Conservation (phyloP, 177 flowering plant species). For the Vitis hybrid region DNA sequence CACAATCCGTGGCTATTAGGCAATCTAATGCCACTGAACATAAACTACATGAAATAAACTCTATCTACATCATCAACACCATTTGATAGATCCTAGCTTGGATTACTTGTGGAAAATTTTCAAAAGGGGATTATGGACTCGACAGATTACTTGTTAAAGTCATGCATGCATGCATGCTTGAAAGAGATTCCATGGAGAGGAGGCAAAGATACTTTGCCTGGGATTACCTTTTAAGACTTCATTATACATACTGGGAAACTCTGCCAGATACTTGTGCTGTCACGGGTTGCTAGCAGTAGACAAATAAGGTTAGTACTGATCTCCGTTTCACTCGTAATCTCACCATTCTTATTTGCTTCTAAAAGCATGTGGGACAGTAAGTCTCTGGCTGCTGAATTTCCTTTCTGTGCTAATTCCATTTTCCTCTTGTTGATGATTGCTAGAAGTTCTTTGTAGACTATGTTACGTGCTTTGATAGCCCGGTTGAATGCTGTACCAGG, state of each 20-base stretch:
- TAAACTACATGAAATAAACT: no score
- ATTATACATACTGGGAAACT: no score
- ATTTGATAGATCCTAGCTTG: no score
- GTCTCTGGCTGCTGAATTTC: neutral
- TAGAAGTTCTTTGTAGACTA: slow-evolving; percentile 12
- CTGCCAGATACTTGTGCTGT: no score
- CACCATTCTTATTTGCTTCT: slow-evolving; percentile 13
- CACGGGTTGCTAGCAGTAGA: neutral
- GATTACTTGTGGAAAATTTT: no score
- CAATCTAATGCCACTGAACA: no score
- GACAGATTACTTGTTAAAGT: no score
- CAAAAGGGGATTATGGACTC: no score
- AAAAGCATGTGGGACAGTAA: slow-evolving; percentile 16
- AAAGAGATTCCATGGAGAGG: neutral
- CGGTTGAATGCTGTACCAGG: slow-evolving; percentile 7
- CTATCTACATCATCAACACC: no score
- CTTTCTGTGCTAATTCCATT: slow-evolving; percentile 5
- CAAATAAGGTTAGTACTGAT: slow-evolving; percentile 16
- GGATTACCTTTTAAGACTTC: slow-evolving; percentile 22
- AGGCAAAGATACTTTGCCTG: no score
- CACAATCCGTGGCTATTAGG: no score
- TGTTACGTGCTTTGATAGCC: slow-evolving; percentile 19
- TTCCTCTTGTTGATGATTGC: slow-evolving; percentile 15
- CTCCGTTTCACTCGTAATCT: slow-evolving; percentile 20
- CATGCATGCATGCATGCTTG: no score